These are phyloP conservation scores for Collariella sp. DNA, from an alignment of 495 filamentous ascomycete genomes.

Conservation along the genomic window DNA sequence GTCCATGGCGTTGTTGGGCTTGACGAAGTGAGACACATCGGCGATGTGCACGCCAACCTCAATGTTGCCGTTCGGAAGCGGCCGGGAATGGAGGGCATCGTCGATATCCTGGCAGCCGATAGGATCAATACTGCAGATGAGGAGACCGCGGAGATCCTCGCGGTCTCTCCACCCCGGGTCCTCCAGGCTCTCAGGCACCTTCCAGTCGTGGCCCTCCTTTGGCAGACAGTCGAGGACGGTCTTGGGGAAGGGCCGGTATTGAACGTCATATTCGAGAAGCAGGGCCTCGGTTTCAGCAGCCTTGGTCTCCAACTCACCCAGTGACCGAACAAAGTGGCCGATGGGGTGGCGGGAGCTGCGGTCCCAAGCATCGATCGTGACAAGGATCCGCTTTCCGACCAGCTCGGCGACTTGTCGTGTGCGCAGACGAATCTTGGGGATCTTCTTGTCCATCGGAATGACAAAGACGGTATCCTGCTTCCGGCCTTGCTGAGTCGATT, in stretches of 20 bases:
- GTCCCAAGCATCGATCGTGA: slow-evolving; percentile 93
- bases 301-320: slow-evolving; percentile 91
- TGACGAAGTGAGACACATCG: slow-evolving; percentile 96
- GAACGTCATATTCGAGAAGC: slow-evolving; percentile 90
- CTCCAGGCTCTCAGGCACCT: slow-evolving; percentile 63
- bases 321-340: slow-evolving; percentile 86
- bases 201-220: slow-evolving; percentile 88
- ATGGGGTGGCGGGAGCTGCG: slow-evolving; percentile 83
- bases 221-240: slow-evolving; percentile 90
- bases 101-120: slow-evolving; percentile 96
- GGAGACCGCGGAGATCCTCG: slow-evolving; percentile 71
- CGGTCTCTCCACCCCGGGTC: slow-evolving; percentile 80
- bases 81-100: slow-evolving; percentile 83
- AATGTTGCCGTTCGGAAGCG: slow-evolving; percentile 83
- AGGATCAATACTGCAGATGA: slow-evolving; percentile 96
- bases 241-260: slow-evolving; percentile 95
- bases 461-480: slow-evolving; percentile 89
- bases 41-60: slow-evolving; percentile 99
- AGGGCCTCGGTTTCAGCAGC: slow-evolving; percentile 93
- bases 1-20: slow-evolving; percentile 96
- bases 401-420: slow-evolving; percentile 84
- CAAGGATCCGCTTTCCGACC: slow-evolving; percentile 84
- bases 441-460: slow-evolving; percentile 92
- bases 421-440: slow-evolving; percentile 88
- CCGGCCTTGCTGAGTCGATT: slow-evolving; percentile 59